A percentile compares a stretch with the other conserved stretches of the same genome.
Conservation (phyloP, 169 alveolate species). For the Plasmodium fragile region DNA sequence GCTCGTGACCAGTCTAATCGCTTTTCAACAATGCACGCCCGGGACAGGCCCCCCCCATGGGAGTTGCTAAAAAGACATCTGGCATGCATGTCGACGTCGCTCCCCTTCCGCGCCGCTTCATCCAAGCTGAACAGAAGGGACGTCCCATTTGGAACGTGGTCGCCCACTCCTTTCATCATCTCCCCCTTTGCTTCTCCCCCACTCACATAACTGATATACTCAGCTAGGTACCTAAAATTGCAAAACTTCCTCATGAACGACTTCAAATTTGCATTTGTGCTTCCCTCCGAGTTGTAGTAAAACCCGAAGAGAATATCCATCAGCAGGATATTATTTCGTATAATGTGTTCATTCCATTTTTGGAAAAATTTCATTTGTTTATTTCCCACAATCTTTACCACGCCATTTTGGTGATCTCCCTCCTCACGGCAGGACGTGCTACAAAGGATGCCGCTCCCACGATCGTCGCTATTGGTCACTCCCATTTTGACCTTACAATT, state of each 20-base stretch:
- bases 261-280: conserved; percentile 1
- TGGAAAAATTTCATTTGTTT: conserved; percentile 23
- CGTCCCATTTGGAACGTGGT: background rate
- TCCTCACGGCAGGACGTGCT: background rate
- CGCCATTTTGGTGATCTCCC: background rate
- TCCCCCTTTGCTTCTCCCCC: background rate
- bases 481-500: background rate
- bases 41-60: background rate
- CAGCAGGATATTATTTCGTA: conserved; percentile 27
- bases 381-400: conserved; percentile 7
- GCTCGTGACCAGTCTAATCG: background rate
- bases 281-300: background rate
- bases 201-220: conserved; percentile 31
- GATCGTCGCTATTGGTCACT: background rate
- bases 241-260: conserved; percentile 14
- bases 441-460: background rate
- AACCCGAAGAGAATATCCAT: conserved; percentile 34
- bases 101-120: background rate
- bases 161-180: background rate
- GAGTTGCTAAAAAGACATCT: background rate
- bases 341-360: conserved; percentile 20
- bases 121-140: background rate
- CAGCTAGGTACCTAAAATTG: conserved; percentile 18
- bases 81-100: background rate
- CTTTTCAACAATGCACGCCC: background rate